A percentile compares a stretch with the other conserved stretches of the same genome.
Conservation (phyloP, 306 rosid species). For the Arachis hypogaea region DNA sequence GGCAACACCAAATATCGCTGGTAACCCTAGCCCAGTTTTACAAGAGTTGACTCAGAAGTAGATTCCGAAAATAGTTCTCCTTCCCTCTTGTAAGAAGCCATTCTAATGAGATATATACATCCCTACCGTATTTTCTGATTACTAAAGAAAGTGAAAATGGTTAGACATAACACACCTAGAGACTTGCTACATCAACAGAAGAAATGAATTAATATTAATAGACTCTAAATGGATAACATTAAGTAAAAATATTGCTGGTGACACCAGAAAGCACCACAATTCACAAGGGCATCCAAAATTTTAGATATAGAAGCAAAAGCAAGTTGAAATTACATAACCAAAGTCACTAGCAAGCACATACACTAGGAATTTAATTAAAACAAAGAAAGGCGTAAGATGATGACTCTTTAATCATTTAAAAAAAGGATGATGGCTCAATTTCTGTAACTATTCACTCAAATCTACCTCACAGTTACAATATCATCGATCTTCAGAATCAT, state of each 20-base stretch:
- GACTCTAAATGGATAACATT: conserved; percentile 31
- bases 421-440: conserved; percentile 33
- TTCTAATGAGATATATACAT: background rate
- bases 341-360: conserved; percentile 29
- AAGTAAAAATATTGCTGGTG: conserved; percentile 2
- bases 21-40: background rate
- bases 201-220: conserved; percentile 26
- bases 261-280: conserved; percentile 33
- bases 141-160: background rate
- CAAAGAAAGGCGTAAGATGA: background rate
- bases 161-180: background rate
- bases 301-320: conserved; percentile 31
- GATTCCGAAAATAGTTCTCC: background rate
- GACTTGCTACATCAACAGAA: background rate
- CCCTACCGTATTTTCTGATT: background rate
- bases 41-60: background rate
- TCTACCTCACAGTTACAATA: conserved; percentile 92
- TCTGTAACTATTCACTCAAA: conserved; percentile 32
- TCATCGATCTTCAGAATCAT: conserved; percentile 99
- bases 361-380: conserved; percentile 40
- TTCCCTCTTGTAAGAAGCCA: background rate
- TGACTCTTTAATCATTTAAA: background rate
- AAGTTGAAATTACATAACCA: conserved; percentile 41
- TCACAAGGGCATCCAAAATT: conserved; percentile 34
- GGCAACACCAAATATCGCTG: background rate